Evolutionary conservation across 148 eudicot genomes (phyloP), one percentile per base, ranked within the genome.

Genomic region (Pouteria glomerata): DNA sequence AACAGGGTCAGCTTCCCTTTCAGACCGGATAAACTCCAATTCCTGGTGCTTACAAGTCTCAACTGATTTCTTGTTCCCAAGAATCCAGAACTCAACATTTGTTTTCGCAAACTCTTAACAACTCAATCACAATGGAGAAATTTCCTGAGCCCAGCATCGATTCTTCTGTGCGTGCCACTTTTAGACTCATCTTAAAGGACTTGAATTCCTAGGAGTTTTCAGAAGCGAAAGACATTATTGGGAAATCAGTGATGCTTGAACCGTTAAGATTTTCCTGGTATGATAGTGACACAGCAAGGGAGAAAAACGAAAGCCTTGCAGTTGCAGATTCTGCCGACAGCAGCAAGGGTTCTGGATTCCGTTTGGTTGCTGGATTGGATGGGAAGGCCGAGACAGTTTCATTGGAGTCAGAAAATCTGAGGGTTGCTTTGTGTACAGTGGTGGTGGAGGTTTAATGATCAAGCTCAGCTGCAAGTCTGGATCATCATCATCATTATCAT

Each of bases 241-340:
- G 84, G 21, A 79, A 91, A 77, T 4, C 48, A 16, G 88, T 95
- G 59, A 83, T 66, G 82, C 77, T 95, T 10, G 97, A 95, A 72
- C 92, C 93, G 0, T 82, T 87, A n/a, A 27, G 90, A 85, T 83
- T 76, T 75, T 34, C 99, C 99, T 0, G 97, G 96, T 52, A 80
- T 73, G 80, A 73, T 84, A 30, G 67, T 93, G 62, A 68, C 75
- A 47, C 84, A 76, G 34, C 67, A 74, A 67, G 91, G 96, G n/a
- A n/a, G 24, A 73, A 15, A 35, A 85, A 79, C 26, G 33, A 74
- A 70, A 64, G 56, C 69, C 85, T 94, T 4, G 71, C 1, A 45
- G 51, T 87, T 26, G 63, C 56, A 24, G 60, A 21, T 60, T 66
- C 80, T 6, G 69, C 50, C 0, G 13, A 2, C 5, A 47, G 16